Evolutionary conservation across 306 rosid species (phyloP).

Genomic region (Nissolia schottii): DNA sequence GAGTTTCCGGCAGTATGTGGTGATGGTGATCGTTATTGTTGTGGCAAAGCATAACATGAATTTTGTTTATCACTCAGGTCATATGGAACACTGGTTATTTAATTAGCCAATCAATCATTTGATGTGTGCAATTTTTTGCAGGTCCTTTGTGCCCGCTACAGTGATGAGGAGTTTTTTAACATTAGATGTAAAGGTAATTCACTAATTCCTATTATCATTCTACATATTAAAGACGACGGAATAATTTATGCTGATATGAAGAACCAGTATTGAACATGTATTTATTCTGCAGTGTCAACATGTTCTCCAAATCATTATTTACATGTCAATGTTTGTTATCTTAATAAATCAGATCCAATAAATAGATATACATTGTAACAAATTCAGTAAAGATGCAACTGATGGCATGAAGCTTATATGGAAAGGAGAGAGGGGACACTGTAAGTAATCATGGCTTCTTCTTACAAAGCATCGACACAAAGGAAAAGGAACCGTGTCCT

Average conservation of each 20-base stretch:
- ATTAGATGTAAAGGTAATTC: conserved; percentile 75
- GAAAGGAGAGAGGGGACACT: not conserved
- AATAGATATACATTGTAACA: not conserved
- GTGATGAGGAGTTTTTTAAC: conserved; percentile 79
- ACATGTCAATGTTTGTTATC: not conserved
- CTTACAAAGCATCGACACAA: not conserved
- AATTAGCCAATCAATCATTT: not conserved
- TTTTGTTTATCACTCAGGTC: not conserved
- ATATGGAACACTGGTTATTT: not conserved
- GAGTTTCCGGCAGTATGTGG: conserved; percentile 59
- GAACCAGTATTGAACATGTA: not conserved
- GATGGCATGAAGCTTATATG: not conserved
- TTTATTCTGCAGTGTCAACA: not conserved
- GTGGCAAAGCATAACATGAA: not conserved
- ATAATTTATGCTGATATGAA: not conserved
- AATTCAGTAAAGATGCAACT: not conserved
- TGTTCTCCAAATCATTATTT: not conserved
- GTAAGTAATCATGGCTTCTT: not conserved
- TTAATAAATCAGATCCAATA: not conserved
- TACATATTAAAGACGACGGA: not conserved
- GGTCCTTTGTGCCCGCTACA: conserved; percentile 89
- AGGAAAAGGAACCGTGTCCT: not conserved
- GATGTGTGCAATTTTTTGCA: conserved; percentile 20
- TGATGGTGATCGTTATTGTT: conserved; percentile 7
- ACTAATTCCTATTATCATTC: conserved; percentile 21